phyloP scores from a whole-genome alignment of 768 basidiomycete species.

The Neoboletus subvelutipes region DNA sequence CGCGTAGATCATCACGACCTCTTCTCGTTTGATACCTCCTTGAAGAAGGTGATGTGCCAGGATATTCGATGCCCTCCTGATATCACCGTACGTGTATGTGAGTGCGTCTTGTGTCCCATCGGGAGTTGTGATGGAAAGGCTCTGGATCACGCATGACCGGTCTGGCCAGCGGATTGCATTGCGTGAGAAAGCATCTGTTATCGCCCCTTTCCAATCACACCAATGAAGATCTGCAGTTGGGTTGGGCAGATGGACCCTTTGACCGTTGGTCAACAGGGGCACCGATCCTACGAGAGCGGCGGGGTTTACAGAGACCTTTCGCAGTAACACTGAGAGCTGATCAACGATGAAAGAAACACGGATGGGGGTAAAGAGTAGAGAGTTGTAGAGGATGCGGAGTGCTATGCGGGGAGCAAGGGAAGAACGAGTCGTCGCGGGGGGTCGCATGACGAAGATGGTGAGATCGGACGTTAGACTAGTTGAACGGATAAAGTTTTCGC shows the following conservation, averaged over 20 bases:
- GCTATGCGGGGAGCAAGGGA: constrained; percentile 74
- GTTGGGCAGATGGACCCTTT: constrained; percentile 71
- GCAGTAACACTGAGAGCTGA: constrained; percentile 78
- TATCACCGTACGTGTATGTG: constrained; percentile 75
- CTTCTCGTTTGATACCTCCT: constrained; percentile 85
- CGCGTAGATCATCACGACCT: constrained; percentile 98
- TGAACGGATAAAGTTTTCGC: constrained; percentile 70
- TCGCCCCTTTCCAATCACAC: constrained; percentile 97
- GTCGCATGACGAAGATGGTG: constrained; percentile 82
- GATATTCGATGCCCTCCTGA: constrained; percentile 83
- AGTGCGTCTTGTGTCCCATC: constrained; percentile 49
- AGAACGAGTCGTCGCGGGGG: constrained; percentile 63
- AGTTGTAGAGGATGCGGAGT: constrained; percentile 90
- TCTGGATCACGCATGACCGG: constrained; percentile 87
- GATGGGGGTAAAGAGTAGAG: constrained; percentile 79
- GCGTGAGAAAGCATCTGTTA: constrained; percentile 89
- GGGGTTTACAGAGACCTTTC: constrained; percentile 67
- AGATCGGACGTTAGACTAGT: constrained; percentile 90
- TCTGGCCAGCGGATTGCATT: constrained; percentile 83
- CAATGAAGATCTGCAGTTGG: constrained; percentile 89
- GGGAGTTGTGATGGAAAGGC: constrained; percentile 42
- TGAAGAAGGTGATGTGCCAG: constrained; percentile 87
- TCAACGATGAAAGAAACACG: constrained; percentile 81
- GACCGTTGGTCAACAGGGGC: constrained; percentile 71
- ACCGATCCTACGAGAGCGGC: constrained; percentile 73